Evolutionary conservation across 257 asterid genomes (phyloP).

Genomic region (Capsicum pubescens): DNA sequence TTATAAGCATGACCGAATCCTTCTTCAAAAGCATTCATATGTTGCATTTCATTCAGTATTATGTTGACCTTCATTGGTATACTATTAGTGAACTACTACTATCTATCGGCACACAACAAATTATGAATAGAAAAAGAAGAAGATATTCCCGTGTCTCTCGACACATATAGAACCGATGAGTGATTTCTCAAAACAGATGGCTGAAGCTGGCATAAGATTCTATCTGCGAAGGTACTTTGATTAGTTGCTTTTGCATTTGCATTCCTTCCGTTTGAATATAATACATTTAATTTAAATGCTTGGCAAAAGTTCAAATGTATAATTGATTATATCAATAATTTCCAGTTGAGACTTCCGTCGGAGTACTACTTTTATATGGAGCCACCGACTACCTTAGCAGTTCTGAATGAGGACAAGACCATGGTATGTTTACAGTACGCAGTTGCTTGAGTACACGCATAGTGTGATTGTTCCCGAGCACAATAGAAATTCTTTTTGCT

Average conservation of each 20-base stretch:
- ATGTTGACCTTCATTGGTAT: too few relatives aligned
- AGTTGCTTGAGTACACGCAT: too few relatives aligned
- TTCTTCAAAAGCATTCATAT: too few relatives aligned
- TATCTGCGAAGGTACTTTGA: conserved; percentile 57
- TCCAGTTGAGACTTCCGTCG: conserved; percentile 64
- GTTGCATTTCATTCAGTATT: too few relatives aligned
- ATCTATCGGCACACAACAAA: too few relatives aligned
- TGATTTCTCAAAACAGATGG: conserved; percentile 72
- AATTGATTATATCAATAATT: conserved; percentile 21
- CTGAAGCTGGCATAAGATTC: conserved; percentile 71
- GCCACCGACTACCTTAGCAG: conserved; percentile 70
- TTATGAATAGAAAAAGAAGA: too few relatives aligned
- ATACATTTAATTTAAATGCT: background rate
- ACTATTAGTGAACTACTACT: too few relatives aligned
- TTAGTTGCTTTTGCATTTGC: background rate
- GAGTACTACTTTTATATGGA: conserved; percentile 79
- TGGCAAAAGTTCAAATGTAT: background rate
- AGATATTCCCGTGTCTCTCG: conserved; percentile 42
- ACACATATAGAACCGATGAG: conserved; percentile 47
- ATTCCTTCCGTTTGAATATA: background rate
- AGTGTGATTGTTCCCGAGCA: too few relatives aligned
- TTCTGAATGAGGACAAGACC: conserved; percentile 53
- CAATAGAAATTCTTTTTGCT: background rate
- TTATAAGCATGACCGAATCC: too few relatives aligned
- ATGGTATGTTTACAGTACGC: too few relatives aligned